phyloP scores from a whole-genome alignment of 139 green algal species.

The Chlamydomonas urium region DNA sequence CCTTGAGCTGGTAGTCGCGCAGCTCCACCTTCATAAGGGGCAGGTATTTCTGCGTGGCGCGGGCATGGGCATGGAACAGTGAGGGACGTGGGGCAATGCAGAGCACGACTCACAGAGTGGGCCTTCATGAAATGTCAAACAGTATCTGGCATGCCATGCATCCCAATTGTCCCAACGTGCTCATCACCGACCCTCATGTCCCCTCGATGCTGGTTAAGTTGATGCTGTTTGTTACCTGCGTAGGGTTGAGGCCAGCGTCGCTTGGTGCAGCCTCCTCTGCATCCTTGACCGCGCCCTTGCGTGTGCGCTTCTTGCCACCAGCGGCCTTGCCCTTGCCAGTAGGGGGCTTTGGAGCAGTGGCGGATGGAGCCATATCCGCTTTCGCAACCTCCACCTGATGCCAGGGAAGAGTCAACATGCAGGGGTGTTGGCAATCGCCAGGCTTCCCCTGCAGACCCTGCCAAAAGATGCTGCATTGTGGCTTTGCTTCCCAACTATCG shows the following conservation, averaged over 20 bases:
- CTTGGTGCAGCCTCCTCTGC: conserved; percentile 6
- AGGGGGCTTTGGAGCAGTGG: conserved; percentile 1
- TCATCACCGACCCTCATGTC: too few relatives aligned
- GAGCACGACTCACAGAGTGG: too few relatives aligned
- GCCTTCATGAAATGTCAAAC: too few relatives aligned
- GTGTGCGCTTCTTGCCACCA: neutral
- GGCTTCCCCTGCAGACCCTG: too few relatives aligned
- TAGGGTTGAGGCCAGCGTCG: neutral
- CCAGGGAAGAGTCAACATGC: too few relatives aligned
- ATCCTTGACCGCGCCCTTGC: conserved; percentile 4
- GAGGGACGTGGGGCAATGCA: too few relatives aligned
- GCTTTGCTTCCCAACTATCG: too few relatives aligned
- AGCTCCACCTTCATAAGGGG: conserved; percentile 76
- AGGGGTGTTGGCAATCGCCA: too few relatives aligned
- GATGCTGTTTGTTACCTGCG: neutral
- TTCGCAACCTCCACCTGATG: conserved; percentile 8
- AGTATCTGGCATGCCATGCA: too few relatives aligned
- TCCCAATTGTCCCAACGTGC: too few relatives aligned
- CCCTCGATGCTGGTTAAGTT: too few relatives aligned
- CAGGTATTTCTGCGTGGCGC: conserved; percentile 58
- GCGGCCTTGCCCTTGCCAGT: neutral
- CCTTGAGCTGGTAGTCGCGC: conserved; percentile 88
- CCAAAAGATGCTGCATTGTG: too few relatives aligned
- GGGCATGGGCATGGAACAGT: neutral
- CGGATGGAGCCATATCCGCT: conserved; percentile 20